Evolutionary conservation across 2,329 filamentous ascomycete genomes (phyloP).

Genomic region (Venturia oleaginea): DNA sequence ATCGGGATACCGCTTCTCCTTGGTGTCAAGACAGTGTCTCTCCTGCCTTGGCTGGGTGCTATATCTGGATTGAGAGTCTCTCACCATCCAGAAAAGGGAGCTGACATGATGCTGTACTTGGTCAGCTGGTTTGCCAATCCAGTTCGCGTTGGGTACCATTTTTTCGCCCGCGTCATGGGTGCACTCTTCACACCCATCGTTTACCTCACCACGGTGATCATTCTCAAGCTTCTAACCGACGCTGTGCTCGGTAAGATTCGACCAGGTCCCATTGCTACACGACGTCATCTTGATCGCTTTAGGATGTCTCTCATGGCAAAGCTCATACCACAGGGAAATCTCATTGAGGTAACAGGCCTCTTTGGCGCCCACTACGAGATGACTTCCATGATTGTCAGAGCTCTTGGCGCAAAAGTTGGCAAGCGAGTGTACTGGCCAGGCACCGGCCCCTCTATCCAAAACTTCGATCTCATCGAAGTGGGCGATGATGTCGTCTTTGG

Average conservation of each 20-base stretch:
- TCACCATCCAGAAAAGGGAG: slow-evolving; percentile 23
- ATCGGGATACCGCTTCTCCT: slow-evolving; percentile 36
- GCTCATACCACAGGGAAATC: slow-evolving; percentile 35
- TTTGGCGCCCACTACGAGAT: slow-evolving; percentile 48
- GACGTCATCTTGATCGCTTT: slow-evolving; percentile 35
- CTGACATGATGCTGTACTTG: slow-evolving; percentile 33
- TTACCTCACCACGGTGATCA: slow-evolving; percentile 34
- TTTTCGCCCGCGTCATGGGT: slow-evolving; percentile 38
- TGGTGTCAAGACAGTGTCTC: slow-evolving; percentile 33
- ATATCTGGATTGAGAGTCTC: slow-evolving; percentile 37
- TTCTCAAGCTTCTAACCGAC: slow-evolving; percentile 36
- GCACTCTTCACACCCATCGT: slow-evolving; percentile 36
- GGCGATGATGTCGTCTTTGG: slow-evolving; percentile 53
- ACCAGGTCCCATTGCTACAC: slow-evolving; percentile 24
- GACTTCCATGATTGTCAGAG: slow-evolving; percentile 42
- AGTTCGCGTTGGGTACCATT: slow-evolving; percentile 42
- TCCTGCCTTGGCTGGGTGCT: slow-evolving; percentile 34
- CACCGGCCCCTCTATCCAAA: slow-evolving; percentile 43
- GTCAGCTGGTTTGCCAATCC: slow-evolving; percentile 42
- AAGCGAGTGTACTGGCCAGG: slow-evolving; percentile 50
- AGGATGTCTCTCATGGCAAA: slow-evolving; percentile 36
- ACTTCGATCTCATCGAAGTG: slow-evolving; percentile 47
- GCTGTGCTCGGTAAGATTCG: slow-evolving; percentile 30
- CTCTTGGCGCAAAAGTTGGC: slow-evolving; percentile 45
- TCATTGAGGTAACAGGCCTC: slow-evolving; percentile 42